Conservation (phyloP, 106 monocot genomes). For the Allium sativum region DNA sequence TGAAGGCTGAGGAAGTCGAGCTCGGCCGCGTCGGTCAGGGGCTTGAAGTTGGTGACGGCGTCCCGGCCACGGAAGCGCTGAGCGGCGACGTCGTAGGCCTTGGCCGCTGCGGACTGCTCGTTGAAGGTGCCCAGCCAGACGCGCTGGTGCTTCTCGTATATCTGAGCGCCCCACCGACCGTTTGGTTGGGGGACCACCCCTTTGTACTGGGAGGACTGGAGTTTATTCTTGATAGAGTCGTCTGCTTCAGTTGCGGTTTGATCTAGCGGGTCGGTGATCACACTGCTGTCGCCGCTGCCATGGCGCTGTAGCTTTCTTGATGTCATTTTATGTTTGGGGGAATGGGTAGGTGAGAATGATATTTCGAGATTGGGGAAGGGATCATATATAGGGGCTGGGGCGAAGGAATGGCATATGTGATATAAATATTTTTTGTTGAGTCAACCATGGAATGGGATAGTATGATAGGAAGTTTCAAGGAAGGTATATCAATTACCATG, state of each 20-base stretch:
- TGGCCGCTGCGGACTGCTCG: conserved; percentile 39
- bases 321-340: background rate
- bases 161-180: conserved; percentile 62
- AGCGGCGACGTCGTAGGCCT: conserved; percentile 49
- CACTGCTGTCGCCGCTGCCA: conserved; percentile 35
- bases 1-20: conserved; percentile 45
- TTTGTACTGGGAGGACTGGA: conserved; percentile 47
- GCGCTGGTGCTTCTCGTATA: conserved; percentile 63
- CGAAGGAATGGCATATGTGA: background rate
- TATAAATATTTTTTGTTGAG: too few relatives aligned
- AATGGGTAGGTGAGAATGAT: background rate
- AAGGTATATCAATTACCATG: too few relatives aligned
- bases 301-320: conserved; percentile 10
- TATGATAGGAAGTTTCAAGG: too few relatives aligned
- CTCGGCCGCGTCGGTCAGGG: conserved; percentile 27
- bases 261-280: conserved; percentile 18
- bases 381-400: background rate
- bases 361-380: background rate
- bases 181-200: conserved; percentile 65
- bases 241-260: background rate
- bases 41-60: conserved; percentile 54
- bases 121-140: conserved; percentile 66
- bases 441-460: too few relatives aligned
- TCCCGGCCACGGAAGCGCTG: conserved; percentile 50
- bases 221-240: conserved; percentile 17